Conservation (phyloP, 768 basidiomycete genomes). For the Lactarius sanguifluus region DNA sequence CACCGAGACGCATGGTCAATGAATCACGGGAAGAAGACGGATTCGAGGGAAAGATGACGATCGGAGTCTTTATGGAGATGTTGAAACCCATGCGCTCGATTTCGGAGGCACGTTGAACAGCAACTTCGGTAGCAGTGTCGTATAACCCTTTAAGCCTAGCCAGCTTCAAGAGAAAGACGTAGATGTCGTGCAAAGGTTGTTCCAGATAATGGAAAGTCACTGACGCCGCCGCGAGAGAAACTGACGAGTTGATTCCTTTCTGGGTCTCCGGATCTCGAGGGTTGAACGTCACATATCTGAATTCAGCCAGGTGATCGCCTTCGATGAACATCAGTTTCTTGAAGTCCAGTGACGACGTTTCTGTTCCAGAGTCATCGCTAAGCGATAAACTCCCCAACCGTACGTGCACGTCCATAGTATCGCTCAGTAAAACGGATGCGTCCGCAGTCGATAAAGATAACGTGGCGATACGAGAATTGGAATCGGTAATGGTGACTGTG, state of each 20-base stretch:
- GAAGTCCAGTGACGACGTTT: slow-evolving; percentile 61
- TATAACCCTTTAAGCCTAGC: slow-evolving; percentile 92
- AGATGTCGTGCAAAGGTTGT: slow-evolving; percentile 85
- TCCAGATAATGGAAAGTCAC: slow-evolving; percentile 88
- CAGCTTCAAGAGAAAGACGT: slow-evolving; percentile 78
- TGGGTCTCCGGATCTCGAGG: slow-evolving; percentile 62
- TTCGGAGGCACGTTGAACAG: slow-evolving; percentile 89
- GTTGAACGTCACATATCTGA: slow-evolving; percentile 91
- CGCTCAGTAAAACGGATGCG: slow-evolving; percentile 70
- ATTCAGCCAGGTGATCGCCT: slow-evolving; percentile 90
- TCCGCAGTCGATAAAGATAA: slow-evolving; percentile 89
- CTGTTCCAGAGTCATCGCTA: slow-evolving; percentile 62
- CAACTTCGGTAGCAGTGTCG: slow-evolving; percentile 90
- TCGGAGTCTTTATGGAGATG: slow-evolving; percentile 88
- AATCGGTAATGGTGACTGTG: slow-evolving; percentile 76
- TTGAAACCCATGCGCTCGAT: slow-evolving; percentile 94
- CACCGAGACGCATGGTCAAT: slow-evolving; percentile 82
- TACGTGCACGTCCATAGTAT: slow-evolving; percentile 75
- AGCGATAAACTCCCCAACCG: slow-evolving; percentile 82
- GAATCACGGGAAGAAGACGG: slow-evolving; percentile 60
- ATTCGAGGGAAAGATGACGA: slow-evolving; percentile 81
- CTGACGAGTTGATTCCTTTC: slow-evolving; percentile 77
- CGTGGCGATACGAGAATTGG: slow-evolving; percentile 70
- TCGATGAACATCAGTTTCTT: slow-evolving; percentile 90
- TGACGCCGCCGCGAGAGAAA: slow-evolving; percentile 84